phyloP scores from a whole-genome alignment of 768 basidiomycete genomes.

The Russula lepida region DNA sequence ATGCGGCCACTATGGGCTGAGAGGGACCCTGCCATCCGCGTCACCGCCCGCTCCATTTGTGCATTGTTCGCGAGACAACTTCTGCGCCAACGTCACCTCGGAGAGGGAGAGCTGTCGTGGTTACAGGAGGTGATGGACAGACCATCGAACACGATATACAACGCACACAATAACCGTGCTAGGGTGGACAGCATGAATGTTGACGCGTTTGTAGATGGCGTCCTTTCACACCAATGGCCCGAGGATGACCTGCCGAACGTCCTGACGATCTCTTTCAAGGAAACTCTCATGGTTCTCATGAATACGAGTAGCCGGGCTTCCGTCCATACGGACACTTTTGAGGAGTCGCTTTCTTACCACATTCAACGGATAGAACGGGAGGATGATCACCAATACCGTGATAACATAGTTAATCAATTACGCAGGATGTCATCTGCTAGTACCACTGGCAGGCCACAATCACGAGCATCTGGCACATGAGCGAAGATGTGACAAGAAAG shows the following conservation, averaged over 20 bases:
- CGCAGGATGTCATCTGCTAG: neutral
- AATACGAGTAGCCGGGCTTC: neutral
- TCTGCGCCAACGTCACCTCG: neutral
- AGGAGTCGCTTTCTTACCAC: neutral
- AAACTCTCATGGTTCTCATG: conserved; percentile 5
- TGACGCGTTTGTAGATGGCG: neutral
- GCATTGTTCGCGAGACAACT: neutral
- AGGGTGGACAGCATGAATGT: neutral
- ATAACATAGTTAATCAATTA: neutral
- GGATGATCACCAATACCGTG: neutral
- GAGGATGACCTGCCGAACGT: neutral
- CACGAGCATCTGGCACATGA: neutral
- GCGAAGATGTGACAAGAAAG: neutral
- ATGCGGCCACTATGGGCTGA: neutral
- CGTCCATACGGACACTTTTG: neutral
- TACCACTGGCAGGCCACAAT: neutral
- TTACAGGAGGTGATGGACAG: neutral
- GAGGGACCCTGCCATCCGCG: neutral
- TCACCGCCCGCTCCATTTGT: neutral
- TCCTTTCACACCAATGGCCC: neutral
- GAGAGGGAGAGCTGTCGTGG: neutral
- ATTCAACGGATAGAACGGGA: neutral
- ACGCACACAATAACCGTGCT: neutral
- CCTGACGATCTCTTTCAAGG: neutral
- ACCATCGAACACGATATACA: neutral